Conservation (phyloP, 2,329 filamentous ascomycete species). For the Sclerotinia nivalis region DNA sequence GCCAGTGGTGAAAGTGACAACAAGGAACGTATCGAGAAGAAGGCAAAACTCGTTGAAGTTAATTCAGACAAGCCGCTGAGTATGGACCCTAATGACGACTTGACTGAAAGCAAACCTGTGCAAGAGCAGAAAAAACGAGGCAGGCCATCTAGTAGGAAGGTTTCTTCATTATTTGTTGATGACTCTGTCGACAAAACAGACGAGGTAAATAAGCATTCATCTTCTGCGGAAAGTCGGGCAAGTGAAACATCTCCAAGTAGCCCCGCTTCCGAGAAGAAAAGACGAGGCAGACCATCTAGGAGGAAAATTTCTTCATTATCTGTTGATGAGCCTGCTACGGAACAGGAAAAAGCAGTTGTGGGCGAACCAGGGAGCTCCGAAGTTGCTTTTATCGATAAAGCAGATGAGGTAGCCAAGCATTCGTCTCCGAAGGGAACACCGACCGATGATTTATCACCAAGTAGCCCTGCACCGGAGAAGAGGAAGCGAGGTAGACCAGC, state of each 20-base stretch:
- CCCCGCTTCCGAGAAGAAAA: conserved; percentile 1
- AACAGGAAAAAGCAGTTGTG: not conserved
- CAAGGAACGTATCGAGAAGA: not conserved
- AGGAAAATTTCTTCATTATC: not conserved
- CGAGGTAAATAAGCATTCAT: not conserved
- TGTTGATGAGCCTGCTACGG: not conserved
- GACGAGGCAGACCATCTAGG: not conserved
- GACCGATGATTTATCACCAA: not conserved
- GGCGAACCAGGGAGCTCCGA: not conserved
- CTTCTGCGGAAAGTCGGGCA: not conserved
- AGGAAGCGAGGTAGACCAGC: not conserved
- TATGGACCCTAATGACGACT: not conserved
- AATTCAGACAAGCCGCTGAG: not conserved
- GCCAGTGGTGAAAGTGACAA: not conserved
- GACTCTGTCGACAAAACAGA: not conserved
- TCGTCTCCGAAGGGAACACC: not conserved
- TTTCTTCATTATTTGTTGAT: not conserved
- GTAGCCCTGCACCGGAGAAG: not conserved
- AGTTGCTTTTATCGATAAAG: not conserved
- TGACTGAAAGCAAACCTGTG: not conserved
- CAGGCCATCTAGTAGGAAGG: not conserved
- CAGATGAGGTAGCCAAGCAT: not conserved
- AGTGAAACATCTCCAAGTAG: not conserved
- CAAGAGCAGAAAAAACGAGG: not conserved
- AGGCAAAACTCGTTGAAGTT: not conserved